A percentile compares a stretch with the other conserved stretches of the same genome.
These are phyloP conservation scores for Pseudogymnoascus sp. DNA, from an alignment of 2,329 filamentous ascomycete genomes.

Conservation along the genomic window DNA sequence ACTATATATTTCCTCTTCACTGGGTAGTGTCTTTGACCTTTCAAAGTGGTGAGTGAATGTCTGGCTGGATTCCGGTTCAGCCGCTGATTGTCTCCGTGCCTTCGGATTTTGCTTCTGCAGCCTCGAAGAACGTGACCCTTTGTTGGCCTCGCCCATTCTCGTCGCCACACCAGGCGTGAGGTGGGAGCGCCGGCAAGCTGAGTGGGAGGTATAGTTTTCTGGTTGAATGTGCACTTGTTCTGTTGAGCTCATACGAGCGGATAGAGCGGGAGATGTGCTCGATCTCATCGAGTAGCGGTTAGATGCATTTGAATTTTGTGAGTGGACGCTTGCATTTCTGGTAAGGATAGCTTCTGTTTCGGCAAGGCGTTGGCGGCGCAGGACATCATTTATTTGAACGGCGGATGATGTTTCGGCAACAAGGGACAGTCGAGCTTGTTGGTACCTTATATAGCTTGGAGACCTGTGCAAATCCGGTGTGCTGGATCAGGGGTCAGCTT, in stretches of 20 bases:
- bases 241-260: not conserved
- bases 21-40: not conserved
- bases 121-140: constrained; percentile 15
- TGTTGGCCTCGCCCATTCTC: constrained; percentile 17
- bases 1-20: constrained; percentile 12
- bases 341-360: not conserved
- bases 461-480: not conserved
- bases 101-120: constrained; percentile 13
- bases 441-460: not conserved
- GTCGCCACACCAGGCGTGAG: constrained; percentile 27
- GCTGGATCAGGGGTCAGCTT: not conserved
- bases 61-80: not conserved
- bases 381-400: not conserved
- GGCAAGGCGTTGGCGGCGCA: not conserved
- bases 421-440: not conserved
- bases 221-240: not conserved
- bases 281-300: not conserved
- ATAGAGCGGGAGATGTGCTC: not conserved
- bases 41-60: not conserved
- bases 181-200: constrained; percentile 22
- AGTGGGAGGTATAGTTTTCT: not conserved
- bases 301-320: not conserved
- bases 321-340: not conserved
- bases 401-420: not conserved
- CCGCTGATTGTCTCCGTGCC: not conserved